Percentiles rank a stretch among this genome's conserved stretches.
Evolutionary conservation across 805 yeast species (phyloP).

Genomic region (Wickerhamomyces alni): DNA sequence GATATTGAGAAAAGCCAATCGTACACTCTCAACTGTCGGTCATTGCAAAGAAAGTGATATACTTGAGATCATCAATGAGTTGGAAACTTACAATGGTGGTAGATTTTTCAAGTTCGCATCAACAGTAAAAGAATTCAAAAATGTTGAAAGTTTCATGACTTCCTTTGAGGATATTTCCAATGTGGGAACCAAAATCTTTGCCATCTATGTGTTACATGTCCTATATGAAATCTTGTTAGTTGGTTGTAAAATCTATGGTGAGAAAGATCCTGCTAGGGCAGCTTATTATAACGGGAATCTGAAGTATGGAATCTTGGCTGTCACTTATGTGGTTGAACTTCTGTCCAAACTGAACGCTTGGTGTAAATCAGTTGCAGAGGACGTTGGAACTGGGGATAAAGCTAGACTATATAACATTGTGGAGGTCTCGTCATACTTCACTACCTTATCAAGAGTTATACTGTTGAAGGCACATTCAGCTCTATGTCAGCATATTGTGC

Average conservation of each 20-base stretch:
- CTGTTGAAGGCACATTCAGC: conserved; percentile 14
- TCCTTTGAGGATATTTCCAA: conserved; percentile 1
- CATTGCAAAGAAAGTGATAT: conserved; percentile 12
- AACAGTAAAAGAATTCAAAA: conserved; percentile 3
- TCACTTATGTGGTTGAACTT: conserved; percentile 18
- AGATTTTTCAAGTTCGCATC: conserved; percentile 5
- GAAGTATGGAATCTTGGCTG: conserved; percentile 17
- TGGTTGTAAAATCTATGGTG: conserved; percentile 8
- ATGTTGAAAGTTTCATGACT: conserved; percentile 3
- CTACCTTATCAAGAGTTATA: conserved; percentile 7
- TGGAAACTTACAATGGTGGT: conserved; percentile 15
- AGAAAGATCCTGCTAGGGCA: conserved; percentile 2
- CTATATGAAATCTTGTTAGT: conserved; percentile 15
- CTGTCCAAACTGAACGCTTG: conserved; percentile 10
- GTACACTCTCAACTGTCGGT: conserved; percentile 2
- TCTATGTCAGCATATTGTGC: background rate
- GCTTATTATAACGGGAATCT: conserved; percentile 11
- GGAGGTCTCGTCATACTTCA: conserved; percentile 10
- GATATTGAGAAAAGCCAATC: conserved; percentile 9
- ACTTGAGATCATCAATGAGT: conserved; percentile 4
- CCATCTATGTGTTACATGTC: conserved; percentile 9
- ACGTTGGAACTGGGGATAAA: conserved; percentile 3
- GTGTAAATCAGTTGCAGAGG: conserved; percentile 1
- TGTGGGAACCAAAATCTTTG: conserved; percentile 8
- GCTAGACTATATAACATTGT: conserved; percentile 10